phyloP scores from a whole-genome alignment of 495 filamentous ascomycete genomes.

The Alectoria sarmentosa region DNA sequence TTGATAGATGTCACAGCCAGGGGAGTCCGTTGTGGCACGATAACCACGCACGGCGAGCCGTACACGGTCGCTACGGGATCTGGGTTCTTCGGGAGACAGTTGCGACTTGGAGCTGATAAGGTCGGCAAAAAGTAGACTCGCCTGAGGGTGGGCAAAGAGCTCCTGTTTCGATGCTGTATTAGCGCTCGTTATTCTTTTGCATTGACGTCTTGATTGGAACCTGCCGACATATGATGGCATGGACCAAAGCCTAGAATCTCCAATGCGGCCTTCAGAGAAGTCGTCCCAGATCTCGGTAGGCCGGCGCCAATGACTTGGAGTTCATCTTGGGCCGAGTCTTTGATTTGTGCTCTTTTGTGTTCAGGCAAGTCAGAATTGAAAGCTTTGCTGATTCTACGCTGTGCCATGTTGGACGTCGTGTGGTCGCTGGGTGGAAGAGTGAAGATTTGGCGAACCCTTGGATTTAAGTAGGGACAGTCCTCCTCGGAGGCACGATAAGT shows the following conservation, averaged over 20 bases:
- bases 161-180: not conserved
- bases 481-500: too few relatives aligned
- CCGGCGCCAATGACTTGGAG: constrained; percentile 31
- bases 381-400: not conserved
- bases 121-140: not conserved
- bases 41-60: not conserved
- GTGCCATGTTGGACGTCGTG: not conserved
- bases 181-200: not conserved
- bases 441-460: too few relatives aligned
- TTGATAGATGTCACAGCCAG: constrained; percentile 1
- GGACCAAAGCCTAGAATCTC: constrained; percentile 31
- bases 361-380: not conserved
- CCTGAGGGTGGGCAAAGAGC: not conserved
- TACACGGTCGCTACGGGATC: not conserved
- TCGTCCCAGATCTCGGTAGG: constrained; percentile 43
- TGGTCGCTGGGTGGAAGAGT: not conserved
- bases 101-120: not conserved
- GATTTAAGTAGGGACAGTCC: too few relatives aligned
- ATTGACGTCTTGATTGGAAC: not conserved
- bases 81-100: not conserved
- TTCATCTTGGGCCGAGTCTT: not conserved
- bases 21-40: not conserved
- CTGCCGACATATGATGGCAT: constrained; percentile 10
- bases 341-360: not conserved
- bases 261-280: constrained; percentile 41